These are phyloP conservation scores for Bjerkandera adusta DNA, from an alignment of 1,284 basidiomycete species.

Conservation along the genomic window DNA sequence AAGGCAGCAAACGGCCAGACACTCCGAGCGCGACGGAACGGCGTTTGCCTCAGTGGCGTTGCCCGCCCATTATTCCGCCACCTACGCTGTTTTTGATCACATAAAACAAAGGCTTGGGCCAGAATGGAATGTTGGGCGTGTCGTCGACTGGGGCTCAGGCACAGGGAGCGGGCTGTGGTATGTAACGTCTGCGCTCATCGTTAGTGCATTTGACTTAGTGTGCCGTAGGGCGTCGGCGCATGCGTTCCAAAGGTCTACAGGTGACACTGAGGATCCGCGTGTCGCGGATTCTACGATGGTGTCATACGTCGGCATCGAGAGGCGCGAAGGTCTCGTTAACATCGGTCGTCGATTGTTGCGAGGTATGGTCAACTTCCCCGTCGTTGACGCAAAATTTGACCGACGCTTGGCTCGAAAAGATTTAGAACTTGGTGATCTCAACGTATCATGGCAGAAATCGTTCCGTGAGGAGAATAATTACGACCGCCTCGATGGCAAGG, in stretches of 20 bases:
- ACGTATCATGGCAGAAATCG: slow-evolving; percentile 53
- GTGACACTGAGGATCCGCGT: slow-evolving; percentile 34
- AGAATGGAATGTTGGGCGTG: slow-evolving; percentile 51
- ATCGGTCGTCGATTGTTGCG: slow-evolving; percentile 64
- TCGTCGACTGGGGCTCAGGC: slow-evolving; percentile 77
- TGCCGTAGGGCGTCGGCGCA: slow-evolving; percentile 57
- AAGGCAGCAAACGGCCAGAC: slow-evolving; percentile 50
- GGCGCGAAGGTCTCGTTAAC: slow-evolving; percentile 60
- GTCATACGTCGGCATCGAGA: slow-evolving; percentile 69
- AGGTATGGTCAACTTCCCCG: slow-evolving; percentile 37
- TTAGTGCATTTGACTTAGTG: not conserved
- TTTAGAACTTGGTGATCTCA: slow-evolving; percentile 41
- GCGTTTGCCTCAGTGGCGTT: slow-evolving; percentile 75
- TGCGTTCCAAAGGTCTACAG: slow-evolving; percentile 49
- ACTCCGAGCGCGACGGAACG: slow-evolving; percentile 64
- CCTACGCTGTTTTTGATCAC: slow-evolving; percentile 65
- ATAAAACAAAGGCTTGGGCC: slow-evolving; percentile 58
- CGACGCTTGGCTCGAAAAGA: slow-evolving; percentile 34
- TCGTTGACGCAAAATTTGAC: not conserved
- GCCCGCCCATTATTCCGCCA: slow-evolving; percentile 74
- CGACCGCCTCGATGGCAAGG: slow-evolving; percentile 36
- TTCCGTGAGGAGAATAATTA: slow-evolving; percentile 48
- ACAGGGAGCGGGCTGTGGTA: slow-evolving; percentile 77
- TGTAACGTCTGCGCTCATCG: slow-evolving; percentile 18
- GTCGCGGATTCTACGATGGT: slow-evolving; percentile 49